Evolutionary conservation across 768 basidiomycete species (phyloP).

Genomic region (Phaeolepiota aurea): DNA sequence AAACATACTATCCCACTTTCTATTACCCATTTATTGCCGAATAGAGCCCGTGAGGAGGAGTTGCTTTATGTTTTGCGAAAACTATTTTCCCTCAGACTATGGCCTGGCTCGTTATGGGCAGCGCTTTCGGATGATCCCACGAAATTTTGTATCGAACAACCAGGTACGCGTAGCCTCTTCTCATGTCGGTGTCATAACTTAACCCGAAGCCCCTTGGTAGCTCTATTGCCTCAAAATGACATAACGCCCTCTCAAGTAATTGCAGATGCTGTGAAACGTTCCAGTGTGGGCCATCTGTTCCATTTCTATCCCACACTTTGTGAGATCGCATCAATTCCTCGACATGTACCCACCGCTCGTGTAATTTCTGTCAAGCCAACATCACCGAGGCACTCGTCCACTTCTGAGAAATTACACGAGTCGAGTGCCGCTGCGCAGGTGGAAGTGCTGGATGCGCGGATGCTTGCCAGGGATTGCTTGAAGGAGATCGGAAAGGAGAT

Average conservation of each 20-base stretch:
- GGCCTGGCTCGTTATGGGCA: constrained; percentile 72
- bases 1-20: not conserved
- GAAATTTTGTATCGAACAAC: constrained; percentile 41
- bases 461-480: constrained; percentile 59
- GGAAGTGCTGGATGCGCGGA: constrained; percentile 56
- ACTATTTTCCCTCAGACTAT: constrained; percentile 63
- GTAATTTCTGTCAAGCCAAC: constrained; percentile 46
- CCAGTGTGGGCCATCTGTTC: constrained; percentile 78
- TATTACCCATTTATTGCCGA: not conserved
- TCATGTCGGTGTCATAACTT: constrained; percentile 24
- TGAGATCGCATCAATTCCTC: constrained; percentile 68
- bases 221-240: too few relatives aligned
- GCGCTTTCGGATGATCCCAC: constrained; percentile 62
- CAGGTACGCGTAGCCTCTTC: constrained; percentile 31
- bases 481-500: constrained; percentile 68
- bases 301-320: constrained; percentile 77
- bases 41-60: constrained; percentile 82
- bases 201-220: constrained; percentile 33
- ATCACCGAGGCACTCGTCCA: constrained; percentile 7
- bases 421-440: constrained; percentile 10
- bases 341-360: constrained; percentile 39
- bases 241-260: constrained; percentile 48
- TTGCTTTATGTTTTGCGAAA: constrained; percentile 77
- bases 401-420: constrained; percentile 11
- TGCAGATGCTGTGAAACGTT: constrained; percentile 65